A percentile compares a stretch with the other conserved stretches of the same genome.
phyloP scores from a whole-genome alignment of 2,329 filamentous ascomycete genomes.

The Xylariaceae sp. region DNA sequence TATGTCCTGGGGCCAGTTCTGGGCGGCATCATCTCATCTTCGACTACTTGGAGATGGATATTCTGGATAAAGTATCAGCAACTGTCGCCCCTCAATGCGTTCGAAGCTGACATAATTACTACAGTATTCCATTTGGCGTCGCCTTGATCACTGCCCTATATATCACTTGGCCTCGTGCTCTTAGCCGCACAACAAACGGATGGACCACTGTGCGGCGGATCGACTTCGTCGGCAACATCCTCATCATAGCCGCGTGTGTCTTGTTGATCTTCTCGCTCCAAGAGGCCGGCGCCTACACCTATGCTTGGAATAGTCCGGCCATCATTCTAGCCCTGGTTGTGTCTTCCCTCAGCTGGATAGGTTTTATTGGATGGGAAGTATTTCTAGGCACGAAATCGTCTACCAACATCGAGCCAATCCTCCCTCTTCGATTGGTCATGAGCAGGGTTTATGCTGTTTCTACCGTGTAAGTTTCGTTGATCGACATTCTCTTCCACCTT shows the following conservation, averaged over 20 bases:
- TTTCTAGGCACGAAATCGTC: constrained; percentile 34
- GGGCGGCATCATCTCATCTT: constrained; percentile 51
- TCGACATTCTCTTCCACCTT: neutral
- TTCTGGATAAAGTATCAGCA: constrained; percentile 56
- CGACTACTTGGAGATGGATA: constrained; percentile 53
- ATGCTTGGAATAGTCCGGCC: constrained; percentile 47
- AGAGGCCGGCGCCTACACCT: constrained; percentile 49
- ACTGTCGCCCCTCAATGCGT: neutral
- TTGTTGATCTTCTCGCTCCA: constrained; percentile 54
- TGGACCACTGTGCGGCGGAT: constrained; percentile 41
- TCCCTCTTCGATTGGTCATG: constrained; percentile 45
- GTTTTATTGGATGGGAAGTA: constrained; percentile 49
- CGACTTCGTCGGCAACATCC: constrained; percentile 47
- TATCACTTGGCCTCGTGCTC: constrained; percentile 40
- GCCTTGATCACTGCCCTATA: constrained; percentile 42
- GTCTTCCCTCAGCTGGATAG: constrained; percentile 42
- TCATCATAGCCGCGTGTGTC: constrained; percentile 48
- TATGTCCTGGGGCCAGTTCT: constrained; percentile 56
- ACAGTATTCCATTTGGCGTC: constrained; percentile 46
- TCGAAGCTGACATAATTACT: constrained; percentile 8
- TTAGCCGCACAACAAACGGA: constrained; percentile 31
- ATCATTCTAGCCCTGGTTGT: constrained; percentile 46
- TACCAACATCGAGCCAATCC: constrained; percentile 47
- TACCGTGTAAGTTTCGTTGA: constrained; percentile 38
- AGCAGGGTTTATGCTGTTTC: constrained; percentile 47